phyloP scores from a whole-genome alignment of 164 flowering plant species.

The grape (Vitis vinifera) region ASM3070453v1 NC_081805.1:1386001-1386500 shows the following conservation, averaged over 20 bases:
- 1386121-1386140: conserved; percentile 15
- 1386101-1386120: conserved; percentile 21
- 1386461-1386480: conserved; percentile 17
- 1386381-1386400: conserved; percentile 40
- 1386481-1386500: conserved; percentile 1
- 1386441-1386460: conserved; percentile 48
- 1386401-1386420: conserved; percentile 37
- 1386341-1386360: neutral
- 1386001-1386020: neutral
- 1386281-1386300: neutral
- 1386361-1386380: neutral
- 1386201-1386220: neutral
- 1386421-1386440: conserved; percentile 28
- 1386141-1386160: conserved; percentile 32
- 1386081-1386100: neutral
- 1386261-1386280: too few species aligned
- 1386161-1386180: neutral
- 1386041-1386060: neutral
- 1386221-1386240: neutral
- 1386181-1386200: neutral
- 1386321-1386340: neutral
- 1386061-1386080: neutral
- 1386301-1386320: neutral
- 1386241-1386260: too few species aligned
- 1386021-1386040: conserved; percentile 2